Evolutionary conservation across 805 yeast genomes (phyloP).

Genomic region (Vanderwaltozyma tropicalis): DNA sequence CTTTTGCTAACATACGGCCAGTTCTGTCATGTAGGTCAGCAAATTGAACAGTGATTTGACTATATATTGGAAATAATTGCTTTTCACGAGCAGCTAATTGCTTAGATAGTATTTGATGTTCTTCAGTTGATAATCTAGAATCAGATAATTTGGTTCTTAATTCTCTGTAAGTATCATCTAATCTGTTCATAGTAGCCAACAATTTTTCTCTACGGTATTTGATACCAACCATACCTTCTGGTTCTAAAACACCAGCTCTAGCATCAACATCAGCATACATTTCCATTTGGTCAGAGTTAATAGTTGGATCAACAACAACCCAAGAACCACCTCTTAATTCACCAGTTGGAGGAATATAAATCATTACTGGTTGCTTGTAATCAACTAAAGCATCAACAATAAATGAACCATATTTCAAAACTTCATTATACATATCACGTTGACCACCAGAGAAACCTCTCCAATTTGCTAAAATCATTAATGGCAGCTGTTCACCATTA

Average conservation of each 20-base stretch:
- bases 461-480: slow-evolving; percentile 98
- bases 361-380: slow-evolving; percentile 92
- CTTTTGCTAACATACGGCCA: slow-evolving; percentile 95
- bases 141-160: slow-evolving; percentile 52
- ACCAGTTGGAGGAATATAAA: slow-evolving; percentile 96
- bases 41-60: slow-evolving; percentile 87
- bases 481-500: slow-evolving; percentile 94
- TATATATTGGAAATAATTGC: slow-evolving; percentile 73
- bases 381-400: slow-evolving; percentile 96
- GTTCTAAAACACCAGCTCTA: slow-evolving; percentile 96
- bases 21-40: slow-evolving; percentile 97
- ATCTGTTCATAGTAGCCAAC: slow-evolving; percentile 80
- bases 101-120: slow-evolving; percentile 53
- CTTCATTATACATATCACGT: slow-evolving; percentile 98
- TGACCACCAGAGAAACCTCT: slow-evolving; percentile 99
- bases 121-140: slow-evolving; percentile 47
- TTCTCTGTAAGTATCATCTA: slow-evolving; percentile 65
- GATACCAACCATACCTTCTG: slow-evolving; percentile 98
- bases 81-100: slow-evolving; percentile 72
- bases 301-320: slow-evolving; percentile 99
- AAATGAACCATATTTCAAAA: slow-evolving; percentile 90
- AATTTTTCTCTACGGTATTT: slow-evolving; percentile 92
- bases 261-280: slow-evolving; percentile 96
- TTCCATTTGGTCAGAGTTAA: slow-evolving; percentile 95
- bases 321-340: slow-evolving; percentile 99